Conservation (phyloP, 148 eudicot species). For the Nyssa sinensis region DNA sequence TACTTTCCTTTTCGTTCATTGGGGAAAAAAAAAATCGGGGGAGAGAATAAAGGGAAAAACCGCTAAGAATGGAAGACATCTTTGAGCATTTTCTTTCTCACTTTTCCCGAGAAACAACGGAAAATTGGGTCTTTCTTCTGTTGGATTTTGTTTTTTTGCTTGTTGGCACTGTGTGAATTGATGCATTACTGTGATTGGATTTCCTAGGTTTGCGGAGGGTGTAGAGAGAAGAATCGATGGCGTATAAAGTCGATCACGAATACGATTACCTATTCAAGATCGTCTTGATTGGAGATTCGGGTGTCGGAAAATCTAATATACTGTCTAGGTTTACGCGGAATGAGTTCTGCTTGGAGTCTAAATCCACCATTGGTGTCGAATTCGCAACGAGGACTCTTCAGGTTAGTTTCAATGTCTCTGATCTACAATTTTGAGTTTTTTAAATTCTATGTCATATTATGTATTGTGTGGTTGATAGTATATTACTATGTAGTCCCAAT, state of each 20-base stretch:
- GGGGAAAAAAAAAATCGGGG: too few relatives aligned
- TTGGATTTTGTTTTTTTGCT: background rate
- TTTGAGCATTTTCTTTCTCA: background rate
- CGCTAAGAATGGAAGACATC: background rate
- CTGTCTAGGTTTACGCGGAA: slow-evolving; percentile 72
- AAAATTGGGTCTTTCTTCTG: background rate
- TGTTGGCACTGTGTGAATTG: background rate
- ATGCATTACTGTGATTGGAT: background rate
- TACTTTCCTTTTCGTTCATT: background rate
- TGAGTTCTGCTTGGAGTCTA: slow-evolving; percentile 77
- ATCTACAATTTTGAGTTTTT: background rate
- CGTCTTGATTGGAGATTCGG: slow-evolving; percentile 75
- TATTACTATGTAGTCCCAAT: too few relatives aligned
- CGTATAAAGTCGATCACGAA: slow-evolving; percentile 70
- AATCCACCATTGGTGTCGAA: slow-evolving; percentile 82
- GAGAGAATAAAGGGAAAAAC: too few relatives aligned
- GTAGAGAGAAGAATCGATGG: slow-evolving; percentile 38
- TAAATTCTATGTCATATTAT: background rate
- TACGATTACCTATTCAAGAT: slow-evolving; percentile 80
- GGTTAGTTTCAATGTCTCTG: slow-evolving; percentile 25
- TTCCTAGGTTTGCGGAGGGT: slow-evolving; percentile 20
- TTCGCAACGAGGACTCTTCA: slow-evolving; percentile 77
- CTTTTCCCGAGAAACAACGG: background rate
- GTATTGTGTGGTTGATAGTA: too few relatives aligned
- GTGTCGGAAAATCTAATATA: slow-evolving; percentile 77